These are phyloP conservation scores for Collariella sp. DNA, from an alignment of 495 filamentous ascomycete species.

Conservation along the genomic window DNA sequence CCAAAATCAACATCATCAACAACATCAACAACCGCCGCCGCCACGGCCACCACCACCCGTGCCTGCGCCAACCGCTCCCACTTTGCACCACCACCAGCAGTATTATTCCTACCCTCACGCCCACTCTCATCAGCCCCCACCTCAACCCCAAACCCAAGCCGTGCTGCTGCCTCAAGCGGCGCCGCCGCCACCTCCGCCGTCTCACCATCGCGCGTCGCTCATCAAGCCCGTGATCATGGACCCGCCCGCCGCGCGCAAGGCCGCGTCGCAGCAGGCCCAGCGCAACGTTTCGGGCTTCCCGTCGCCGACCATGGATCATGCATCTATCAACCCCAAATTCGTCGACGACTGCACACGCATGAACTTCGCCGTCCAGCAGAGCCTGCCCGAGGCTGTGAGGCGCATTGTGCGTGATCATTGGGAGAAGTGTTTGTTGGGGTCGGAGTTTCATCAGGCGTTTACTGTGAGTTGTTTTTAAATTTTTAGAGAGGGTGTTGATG, in stretches of 20 bases:
- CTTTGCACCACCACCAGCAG: slow-evolving; percentile 6
- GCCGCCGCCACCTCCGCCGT: background rate
- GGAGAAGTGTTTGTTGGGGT: slow-evolving; percentile 43
- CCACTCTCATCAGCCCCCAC: slow-evolving; percentile 3
- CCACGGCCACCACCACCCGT: background rate
- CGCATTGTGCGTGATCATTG: slow-evolving; percentile 40
- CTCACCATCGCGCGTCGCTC: background rate
- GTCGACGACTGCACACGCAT: slow-evolving; percentile 36
- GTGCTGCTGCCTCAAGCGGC: background rate
- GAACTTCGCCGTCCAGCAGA: slow-evolving; percentile 34
- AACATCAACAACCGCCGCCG: background rate
- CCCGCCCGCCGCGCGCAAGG: slow-evolving; percentile 24
- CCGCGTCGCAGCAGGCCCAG: slow-evolving; percentile 4
- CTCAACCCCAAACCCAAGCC: slow-evolving; percentile 5
- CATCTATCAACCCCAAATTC: slow-evolving; percentile 31
- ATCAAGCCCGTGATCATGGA: slow-evolving; percentile 37
- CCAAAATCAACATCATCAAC: slow-evolving; percentile 6
- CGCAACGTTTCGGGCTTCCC: slow-evolving; percentile 25
- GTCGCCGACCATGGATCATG: slow-evolving; percentile 33
- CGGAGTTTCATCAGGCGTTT: slow-evolving; percentile 44
- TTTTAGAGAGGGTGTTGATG: background rate
- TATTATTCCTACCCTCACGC: background rate
- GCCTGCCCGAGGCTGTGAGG: slow-evolving; percentile 37
- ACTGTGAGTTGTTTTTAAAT: slow-evolving; percentile 41
- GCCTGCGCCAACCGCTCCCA: slow-evolving; percentile 4